These are phyloP conservation scores for Pseudognaphalium luteoalbum DNA, from an alignment of 129 eudicot species.

Conservation along the genomic window DNA sequence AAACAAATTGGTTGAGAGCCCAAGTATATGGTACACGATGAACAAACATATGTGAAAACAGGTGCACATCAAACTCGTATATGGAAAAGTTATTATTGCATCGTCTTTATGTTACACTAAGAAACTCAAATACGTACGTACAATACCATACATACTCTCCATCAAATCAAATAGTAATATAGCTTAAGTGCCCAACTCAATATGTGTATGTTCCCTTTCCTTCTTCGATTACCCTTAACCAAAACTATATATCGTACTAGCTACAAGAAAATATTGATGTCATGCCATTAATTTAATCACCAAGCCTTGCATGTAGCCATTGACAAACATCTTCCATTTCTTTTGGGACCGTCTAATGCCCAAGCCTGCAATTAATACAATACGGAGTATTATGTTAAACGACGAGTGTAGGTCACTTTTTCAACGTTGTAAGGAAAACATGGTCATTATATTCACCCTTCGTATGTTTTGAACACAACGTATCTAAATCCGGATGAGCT, in stretches of 20 bases:
- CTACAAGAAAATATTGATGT: slow-evolving; percentile 22
- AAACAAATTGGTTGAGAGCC: too few relatives aligned
- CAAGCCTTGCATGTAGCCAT: slow-evolving; percentile 74
- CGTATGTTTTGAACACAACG: slow-evolving; percentile 57
- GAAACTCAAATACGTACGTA: slow-evolving; percentile 31
- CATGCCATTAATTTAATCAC: slow-evolving; percentile 28
- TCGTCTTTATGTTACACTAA: slow-evolving; percentile 7
- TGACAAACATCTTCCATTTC: slow-evolving; percentile 89
- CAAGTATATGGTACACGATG: too few relatives aligned
- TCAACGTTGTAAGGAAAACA: neutral
- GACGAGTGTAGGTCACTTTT: neutral
- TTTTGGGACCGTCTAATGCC: slow-evolving; percentile 83
- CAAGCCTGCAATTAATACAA: slow-evolving; percentile 56
- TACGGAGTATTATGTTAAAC: neutral
- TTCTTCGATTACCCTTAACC: slow-evolving; percentile 20
- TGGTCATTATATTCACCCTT: slow-evolving; percentile 31
- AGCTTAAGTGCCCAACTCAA: slow-evolving; percentile 9
- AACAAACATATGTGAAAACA: too few relatives aligned
- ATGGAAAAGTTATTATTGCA: too few relatives aligned
- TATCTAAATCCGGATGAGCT: slow-evolving; percentile 72
- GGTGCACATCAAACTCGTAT: too few relatives aligned
- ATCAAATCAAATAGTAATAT: slow-evolving; percentile 18
- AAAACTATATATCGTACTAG: neutral
- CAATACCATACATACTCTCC: slow-evolving; percentile 31
- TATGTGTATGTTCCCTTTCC: slow-evolving; percentile 14